Conservation (phyloP, 1,284 basidiomycete species). For the Cryptococcus sp. region DNA sequence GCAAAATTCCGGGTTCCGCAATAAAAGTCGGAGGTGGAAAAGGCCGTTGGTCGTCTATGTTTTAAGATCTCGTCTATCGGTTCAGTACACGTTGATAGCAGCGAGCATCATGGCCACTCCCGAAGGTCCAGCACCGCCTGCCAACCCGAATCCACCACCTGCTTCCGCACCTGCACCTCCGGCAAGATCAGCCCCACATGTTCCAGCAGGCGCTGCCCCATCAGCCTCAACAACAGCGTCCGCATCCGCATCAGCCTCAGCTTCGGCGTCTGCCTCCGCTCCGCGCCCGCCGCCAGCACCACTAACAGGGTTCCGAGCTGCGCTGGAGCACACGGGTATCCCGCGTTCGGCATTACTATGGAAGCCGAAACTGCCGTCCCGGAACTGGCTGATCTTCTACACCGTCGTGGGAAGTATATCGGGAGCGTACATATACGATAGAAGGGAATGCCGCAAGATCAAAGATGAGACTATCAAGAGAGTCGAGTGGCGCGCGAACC, state of each 20-base stretch:
- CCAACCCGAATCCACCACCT: neutral
- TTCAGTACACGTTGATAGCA: too few species aligned
- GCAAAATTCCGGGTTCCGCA: too few species aligned
- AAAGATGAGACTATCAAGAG: conserved; percentile 75
- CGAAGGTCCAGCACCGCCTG: neutral
- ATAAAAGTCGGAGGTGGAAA: too few species aligned
- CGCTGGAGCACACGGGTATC: conserved; percentile 56
- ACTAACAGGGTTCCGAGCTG: conserved; percentile 44
- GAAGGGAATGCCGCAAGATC: conserved; percentile 73
- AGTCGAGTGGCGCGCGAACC: conserved; percentile 74
- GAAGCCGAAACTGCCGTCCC: conserved; percentile 68
- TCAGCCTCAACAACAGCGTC: too few species aligned
- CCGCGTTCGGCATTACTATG: conserved; percentile 55
- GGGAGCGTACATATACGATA: conserved; percentile 82
- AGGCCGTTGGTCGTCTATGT: too few species aligned
- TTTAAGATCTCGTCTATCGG: too few species aligned
- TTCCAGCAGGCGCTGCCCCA: too few species aligned
- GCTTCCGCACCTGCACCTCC: conserved; percentile 3
- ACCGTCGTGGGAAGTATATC: conserved; percentile 69
- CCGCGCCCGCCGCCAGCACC: conserved; percentile 18
- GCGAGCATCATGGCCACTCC: neutral
- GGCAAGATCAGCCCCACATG: neutral
- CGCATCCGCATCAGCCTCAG: too few species aligned
- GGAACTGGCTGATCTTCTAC: conserved; percentile 88
- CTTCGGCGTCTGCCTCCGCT: conserved; percentile 7